phyloP scores from a whole-genome alignment of 1,284 basidiomycete genomes.

The Puccinia brachypodii region DNA sequence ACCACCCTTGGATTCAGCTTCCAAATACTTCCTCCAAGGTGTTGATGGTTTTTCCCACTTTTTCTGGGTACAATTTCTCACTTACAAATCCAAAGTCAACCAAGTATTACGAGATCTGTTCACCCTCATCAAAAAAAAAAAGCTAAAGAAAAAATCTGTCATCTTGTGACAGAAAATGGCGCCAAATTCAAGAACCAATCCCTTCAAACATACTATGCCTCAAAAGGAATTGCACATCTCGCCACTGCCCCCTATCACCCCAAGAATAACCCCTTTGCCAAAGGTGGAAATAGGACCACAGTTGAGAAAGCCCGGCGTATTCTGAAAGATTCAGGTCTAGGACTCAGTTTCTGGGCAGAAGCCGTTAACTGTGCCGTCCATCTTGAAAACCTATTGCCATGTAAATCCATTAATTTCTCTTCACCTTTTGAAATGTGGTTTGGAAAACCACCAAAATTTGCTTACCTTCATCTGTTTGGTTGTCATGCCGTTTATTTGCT shows the following conservation, averaged over 20 bases:
- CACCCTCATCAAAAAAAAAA: neutral
- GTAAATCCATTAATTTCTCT: slow-evolving; percentile 13
- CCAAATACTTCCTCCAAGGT: neutral
- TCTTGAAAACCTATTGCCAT: neutral
- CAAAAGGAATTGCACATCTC: neutral
- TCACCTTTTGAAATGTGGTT: neutral
- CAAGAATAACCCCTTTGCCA: neutral
- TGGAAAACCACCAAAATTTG: neutral
- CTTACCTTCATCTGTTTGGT: neutral
- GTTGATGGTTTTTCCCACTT: neutral
- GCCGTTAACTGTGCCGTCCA: neutral
- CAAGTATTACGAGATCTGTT: neutral
- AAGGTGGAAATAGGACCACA: slow-evolving; percentile 9
- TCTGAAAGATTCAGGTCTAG: neutral
- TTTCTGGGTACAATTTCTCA: neutral
- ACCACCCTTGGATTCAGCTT: neutral
- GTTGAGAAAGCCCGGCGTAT: neutral
- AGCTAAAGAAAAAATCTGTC: neutral
- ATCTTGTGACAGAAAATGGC: neutral
- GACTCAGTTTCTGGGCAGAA: neutral
- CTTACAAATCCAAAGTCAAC: neutral
- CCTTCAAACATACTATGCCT: neutral
- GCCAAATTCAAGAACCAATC: neutral
- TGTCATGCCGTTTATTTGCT: neutral
- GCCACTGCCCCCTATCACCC: slow-evolving; percentile 8